Conservation (phyloP, 176 grass and related monocot genomes). For the Lolium rigidum region DNA sequence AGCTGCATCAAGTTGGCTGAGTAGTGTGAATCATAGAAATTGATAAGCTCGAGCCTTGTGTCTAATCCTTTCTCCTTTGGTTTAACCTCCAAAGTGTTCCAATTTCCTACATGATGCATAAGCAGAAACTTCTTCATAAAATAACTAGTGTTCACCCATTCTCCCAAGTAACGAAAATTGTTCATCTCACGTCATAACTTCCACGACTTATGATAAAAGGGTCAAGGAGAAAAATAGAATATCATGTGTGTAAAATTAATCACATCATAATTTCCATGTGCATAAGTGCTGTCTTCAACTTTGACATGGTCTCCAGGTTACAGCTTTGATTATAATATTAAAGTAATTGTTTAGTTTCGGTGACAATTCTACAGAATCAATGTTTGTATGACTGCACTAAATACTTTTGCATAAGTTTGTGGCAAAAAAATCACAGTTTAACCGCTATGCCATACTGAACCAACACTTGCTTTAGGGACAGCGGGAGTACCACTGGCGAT, state of each 20-base stretch:
- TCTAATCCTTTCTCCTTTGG: slow-evolving; percentile 92
- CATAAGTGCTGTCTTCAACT: neutral
- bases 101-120: slow-evolving; percentile 75
- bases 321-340: slow-evolving; percentile 4
- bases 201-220: slow-evolving; percentile 1
- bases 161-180: slow-evolving; percentile 4
- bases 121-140: slow-evolving; percentile 23
- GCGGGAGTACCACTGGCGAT: neutral
- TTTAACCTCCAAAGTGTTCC: slow-evolving; percentile 89
- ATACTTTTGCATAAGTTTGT: slow-evolving; percentile 17
- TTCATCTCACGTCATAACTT: slow-evolving; percentile 27
- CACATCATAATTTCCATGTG: neutral
- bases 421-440: neutral
- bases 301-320: slow-evolving; percentile 18
- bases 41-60: slow-evolving; percentile 88
- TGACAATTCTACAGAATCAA: slow-evolving; percentile 10
- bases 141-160: slow-evolving; percentile 22
- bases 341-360: slow-evolving; percentile 15
- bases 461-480: slow-evolving; percentile 21
- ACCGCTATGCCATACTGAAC: neutral
- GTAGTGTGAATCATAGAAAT: slow-evolving; percentile 94
- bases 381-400: neutral
- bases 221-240: slow-evolving; percentile 19
- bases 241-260: neutral
- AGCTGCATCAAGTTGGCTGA: slow-evolving; percentile 99